These are phyloP conservation scores for Excoecaria cochinchinensis DNA, from an alignment of 345 rosid genomes.

Conservation along the genomic window DNA sequence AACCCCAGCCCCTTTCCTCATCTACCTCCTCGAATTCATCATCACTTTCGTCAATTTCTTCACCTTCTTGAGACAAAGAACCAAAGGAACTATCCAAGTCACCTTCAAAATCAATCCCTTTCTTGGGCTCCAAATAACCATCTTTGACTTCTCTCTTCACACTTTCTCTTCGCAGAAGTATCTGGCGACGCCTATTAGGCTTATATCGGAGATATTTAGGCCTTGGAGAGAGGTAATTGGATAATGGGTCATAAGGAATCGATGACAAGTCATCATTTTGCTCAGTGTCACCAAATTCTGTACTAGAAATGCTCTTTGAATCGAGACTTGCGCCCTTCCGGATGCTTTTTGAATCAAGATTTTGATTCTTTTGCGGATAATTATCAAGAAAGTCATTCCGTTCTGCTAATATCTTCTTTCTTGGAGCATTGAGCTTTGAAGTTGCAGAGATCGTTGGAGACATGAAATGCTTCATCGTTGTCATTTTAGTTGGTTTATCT, in stretches of 20 bases:
- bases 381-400: constrained; percentile 31
- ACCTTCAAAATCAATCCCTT: not conserved
- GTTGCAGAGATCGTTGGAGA: constrained; percentile 34
- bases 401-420: constrained; percentile 41
- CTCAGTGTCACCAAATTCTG: not conserved
- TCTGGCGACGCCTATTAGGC: constrained; percentile 36
- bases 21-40: constrained; percentile 30
- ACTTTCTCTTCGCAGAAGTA: constrained; percentile 24
- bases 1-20: constrained; percentile 28
- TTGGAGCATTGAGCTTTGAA: constrained; percentile 31
- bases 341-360: not conserved
- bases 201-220: constrained; percentile 42
- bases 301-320: not conserved
- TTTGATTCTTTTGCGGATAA: constrained; percentile 13
- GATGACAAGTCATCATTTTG: constrained; percentile 11
- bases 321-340: constrained; percentile 9
- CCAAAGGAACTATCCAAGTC: constrained; percentile 6
- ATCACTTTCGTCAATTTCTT: constrained; percentile 22
- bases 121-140: not conserved
- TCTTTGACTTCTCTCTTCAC: constrained; percentile 16
- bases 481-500: not conserved
- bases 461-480: constrained; percentile 28
- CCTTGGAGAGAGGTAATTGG: constrained; percentile 38
- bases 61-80: constrained; percentile 21
- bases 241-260: constrained; percentile 32